These are phyloP conservation scores for Rhodotorula sp. DNA, from an alignment of 1,284 basidiomycete genomes.

Conservation along the genomic window DNA sequence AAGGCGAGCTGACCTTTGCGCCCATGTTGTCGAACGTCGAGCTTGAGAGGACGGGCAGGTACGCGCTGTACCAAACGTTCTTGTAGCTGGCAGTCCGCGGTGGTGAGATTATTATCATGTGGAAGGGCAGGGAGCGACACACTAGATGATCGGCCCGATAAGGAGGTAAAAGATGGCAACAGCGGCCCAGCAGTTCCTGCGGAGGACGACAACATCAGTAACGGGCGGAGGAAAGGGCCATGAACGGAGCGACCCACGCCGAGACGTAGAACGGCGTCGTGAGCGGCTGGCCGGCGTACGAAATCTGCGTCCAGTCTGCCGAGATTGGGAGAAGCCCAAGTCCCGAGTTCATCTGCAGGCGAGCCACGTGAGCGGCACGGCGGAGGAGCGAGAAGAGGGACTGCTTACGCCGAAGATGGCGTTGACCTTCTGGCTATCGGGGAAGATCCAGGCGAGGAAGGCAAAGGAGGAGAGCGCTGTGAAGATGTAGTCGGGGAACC, in stretches of 20 bases:
- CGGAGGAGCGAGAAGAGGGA: no score
- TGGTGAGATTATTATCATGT: no score
- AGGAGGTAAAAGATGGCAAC: slow-evolving; percentile 95
- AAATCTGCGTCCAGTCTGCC: slow-evolving; percentile 92
- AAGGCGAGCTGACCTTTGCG: slow-evolving; percentile 63
- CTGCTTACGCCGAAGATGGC: slow-evolving; percentile 76
- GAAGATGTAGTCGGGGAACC: slow-evolving; percentile 58
- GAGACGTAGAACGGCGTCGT: slow-evolving; percentile 97
- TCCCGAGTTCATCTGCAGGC: slow-evolving; percentile 62
- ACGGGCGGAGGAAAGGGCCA: not conserved
- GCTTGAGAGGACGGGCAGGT: slow-evolving; percentile 78
- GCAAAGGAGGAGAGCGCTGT: slow-evolving; percentile 79
- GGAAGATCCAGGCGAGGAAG: slow-evolving; percentile 89
- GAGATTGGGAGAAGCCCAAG: slow-evolving; percentile 85
- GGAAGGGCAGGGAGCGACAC: slow-evolving; percentile 16
- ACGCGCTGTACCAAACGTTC: slow-evolving; percentile 80
- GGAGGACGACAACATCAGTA: not conserved
- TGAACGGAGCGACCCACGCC: slow-evolving; percentile 50
- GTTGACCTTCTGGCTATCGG: slow-evolving; percentile 78
- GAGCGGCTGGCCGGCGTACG: slow-evolving; percentile 85
- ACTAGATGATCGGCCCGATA: slow-evolving; percentile 75
- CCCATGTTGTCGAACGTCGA: slow-evolving; percentile 80
- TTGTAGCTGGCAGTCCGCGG: slow-evolving; percentile 59
- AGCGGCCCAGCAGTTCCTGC: slow-evolving; percentile 64
- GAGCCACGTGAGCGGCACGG: not conserved